Percentiles rank a stretch among this genome's conserved stretches.
These are phyloP conservation scores for Westerdykella aurantiaca DNA, from an alignment of 2,329 filamentous ascomycete species.

Conservation along the genomic window DNA sequence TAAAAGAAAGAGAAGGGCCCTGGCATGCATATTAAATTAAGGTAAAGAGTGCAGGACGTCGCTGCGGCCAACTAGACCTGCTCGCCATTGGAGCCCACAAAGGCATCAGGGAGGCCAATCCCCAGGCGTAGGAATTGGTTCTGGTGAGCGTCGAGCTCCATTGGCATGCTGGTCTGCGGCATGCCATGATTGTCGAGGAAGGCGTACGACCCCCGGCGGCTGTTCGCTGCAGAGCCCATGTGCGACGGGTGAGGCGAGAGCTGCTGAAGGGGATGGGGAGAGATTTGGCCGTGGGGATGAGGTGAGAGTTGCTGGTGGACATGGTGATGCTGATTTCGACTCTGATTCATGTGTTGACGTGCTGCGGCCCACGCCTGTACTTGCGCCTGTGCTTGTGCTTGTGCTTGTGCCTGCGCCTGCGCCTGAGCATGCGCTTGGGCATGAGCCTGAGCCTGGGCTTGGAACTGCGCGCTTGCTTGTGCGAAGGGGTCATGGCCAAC, in stretches of 20 bases:
- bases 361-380: constrained; percentile 30
- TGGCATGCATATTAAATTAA: neutral
- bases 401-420: constrained; percentile 12
- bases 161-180: constrained; percentile 18
- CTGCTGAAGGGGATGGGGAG: constrained; percentile 9
- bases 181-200: constrained; percentile 27
- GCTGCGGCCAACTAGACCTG: constrained; percentile 5
- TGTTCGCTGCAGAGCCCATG: constrained; percentile 28
- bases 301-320: constrained; percentile 20
- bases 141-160: constrained; percentile 29
- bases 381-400: constrained; percentile 11
- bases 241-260: constrained; percentile 18
- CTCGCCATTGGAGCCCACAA: constrained; percentile 23
- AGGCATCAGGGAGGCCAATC: constrained; percentile 25
- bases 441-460: constrained; percentile 15
- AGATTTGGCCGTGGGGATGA: neutral
- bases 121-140: constrained; percentile 31
- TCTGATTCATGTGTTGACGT: constrained; percentile 35
- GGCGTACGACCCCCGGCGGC: constrained; percentile 25
- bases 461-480: constrained; percentile 21
- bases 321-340: constrained; percentile 27
- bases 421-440: constrained; percentile 14
- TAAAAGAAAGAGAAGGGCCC: neutral
- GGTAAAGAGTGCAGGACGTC: neutral
- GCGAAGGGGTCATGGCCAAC: constrained; percentile 17